phyloP scores from a whole-genome alignment of 1,139 yeast species.

The Maudiozyma humilis region DNA sequence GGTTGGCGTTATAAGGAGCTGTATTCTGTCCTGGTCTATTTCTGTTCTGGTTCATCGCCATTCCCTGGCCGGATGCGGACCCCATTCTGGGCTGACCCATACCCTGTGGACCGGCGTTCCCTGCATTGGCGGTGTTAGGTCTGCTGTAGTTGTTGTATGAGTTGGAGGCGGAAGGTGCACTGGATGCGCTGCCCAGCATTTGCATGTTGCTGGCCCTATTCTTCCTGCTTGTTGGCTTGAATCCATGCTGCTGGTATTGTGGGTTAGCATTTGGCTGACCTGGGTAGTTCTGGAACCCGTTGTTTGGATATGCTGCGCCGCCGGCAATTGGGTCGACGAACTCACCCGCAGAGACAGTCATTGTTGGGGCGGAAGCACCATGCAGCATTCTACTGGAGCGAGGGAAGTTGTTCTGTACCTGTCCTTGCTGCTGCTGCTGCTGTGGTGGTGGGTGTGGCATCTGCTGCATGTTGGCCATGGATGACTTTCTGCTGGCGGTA shows the following conservation, averaged over 20 bases:
- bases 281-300: slow-evolving; percentile 8
- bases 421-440: slow-evolving; percentile 1
- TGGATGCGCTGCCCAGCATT: slow-evolving; percentile 29
- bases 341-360: slow-evolving; percentile 15
- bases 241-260: slow-evolving; percentile 18
- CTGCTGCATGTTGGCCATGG: slow-evolving; percentile 20
- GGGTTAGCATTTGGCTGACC: slow-evolving; percentile 1
- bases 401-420: slow-evolving; percentile 3
- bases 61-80: slow-evolving; percentile 14
- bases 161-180: slow-evolving; percentile 8
- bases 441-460: no score
- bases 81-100: slow-evolving; percentile 19
- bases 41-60: slow-evolving; percentile 5
- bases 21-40: slow-evolving; percentile 8
- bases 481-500: slow-evolving; percentile 19
- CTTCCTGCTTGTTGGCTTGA: slow-evolving; percentile 32
- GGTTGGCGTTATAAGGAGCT: slow-evolving; percentile 5
- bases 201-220: slow-evolving; percentile 31
- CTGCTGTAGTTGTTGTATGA: slow-evolving; percentile 15
- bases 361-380: slow-evolving; percentile 21
- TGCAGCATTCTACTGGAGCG: slow-evolving; percentile 23
- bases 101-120: slow-evolving; percentile 7
- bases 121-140: slow-evolving; percentile 5
- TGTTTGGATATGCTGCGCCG: slow-evolving; percentile 8
- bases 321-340: slow-evolving; percentile 18